Evolutionary conservation across 108 stramenopile species (phyloP).

Genomic region (Craspedostauros australis): DNA sequence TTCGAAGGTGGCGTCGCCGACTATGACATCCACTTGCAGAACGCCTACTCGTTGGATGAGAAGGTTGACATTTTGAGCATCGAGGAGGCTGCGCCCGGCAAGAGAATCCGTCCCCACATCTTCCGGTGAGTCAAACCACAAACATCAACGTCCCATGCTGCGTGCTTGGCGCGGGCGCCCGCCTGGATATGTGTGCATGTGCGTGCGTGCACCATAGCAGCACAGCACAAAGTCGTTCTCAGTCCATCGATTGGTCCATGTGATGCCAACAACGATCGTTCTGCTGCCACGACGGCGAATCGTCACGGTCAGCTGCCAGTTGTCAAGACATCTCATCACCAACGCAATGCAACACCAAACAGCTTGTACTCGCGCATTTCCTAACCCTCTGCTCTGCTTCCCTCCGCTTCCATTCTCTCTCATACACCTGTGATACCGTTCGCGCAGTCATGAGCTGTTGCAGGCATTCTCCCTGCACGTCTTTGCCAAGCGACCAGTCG

Average conservation of each 20-base stretch:
- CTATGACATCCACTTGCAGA: conserved; percentile 81
- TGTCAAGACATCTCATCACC: not conserved
- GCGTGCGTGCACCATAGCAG: too few species aligned
- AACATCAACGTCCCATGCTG: not conserved
- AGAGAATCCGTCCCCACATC: conserved; percentile 80
- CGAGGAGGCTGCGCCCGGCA: conserved; percentile 51
- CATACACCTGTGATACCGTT: too few species aligned
- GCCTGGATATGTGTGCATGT: not conserved
- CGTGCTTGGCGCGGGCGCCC: not conserved
- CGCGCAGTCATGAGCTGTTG: conserved; percentile 81
- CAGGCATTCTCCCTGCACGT: conserved; percentile 94
- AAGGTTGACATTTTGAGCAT: conserved; percentile 67
- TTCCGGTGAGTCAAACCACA: conserved; percentile 36
- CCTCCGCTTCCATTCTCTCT: not conserved
- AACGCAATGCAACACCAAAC: not conserved
- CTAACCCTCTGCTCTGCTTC: not conserved
- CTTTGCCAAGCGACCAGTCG: conserved; percentile 94
- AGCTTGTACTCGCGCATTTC: not conserved
- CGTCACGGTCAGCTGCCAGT: not conserved
- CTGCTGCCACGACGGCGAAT: too few species aligned
- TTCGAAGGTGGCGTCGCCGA: not conserved
- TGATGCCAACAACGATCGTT: too few species aligned
- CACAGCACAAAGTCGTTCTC: too few species aligned
- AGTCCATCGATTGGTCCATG: too few species aligned
- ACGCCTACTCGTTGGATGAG: conserved; percentile 68